Conservation (phyloP, 441 rosid species). For the Dalechampia spathulata region DNA sequence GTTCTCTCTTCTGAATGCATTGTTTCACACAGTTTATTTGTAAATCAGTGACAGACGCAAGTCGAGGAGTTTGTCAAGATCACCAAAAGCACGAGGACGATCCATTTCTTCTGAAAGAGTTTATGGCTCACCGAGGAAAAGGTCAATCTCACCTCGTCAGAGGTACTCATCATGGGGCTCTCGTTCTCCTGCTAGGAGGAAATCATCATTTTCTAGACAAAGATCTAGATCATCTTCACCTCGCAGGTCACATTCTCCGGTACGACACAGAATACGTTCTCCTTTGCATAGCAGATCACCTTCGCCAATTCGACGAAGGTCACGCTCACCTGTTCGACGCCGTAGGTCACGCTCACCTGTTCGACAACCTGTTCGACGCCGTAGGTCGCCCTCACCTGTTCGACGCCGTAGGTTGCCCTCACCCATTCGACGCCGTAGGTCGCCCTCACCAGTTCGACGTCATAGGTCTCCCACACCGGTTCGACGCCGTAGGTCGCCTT, state of each 20-base stretch:
- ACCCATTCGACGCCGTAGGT: constrained; percentile 19
- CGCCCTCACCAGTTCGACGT: constrained; percentile 15
- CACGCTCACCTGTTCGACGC: constrained; percentile 4
- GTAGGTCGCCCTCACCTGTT: constrained; percentile 14
- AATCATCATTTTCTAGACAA: constrained; percentile 25
- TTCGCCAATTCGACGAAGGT: constrained; percentile 24
- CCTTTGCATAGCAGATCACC: constrained; percentile 27
- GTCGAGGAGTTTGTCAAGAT: constrained; percentile 66
- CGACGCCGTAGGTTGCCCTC: constrained; percentile 26
- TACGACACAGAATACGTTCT: constrained; percentile 19
- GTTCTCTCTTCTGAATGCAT: background rate
- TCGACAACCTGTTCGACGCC: constrained; percentile 11
- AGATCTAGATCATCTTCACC: constrained; percentile 31
- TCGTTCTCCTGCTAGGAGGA: constrained; percentile 44
- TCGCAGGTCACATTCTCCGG: constrained; percentile 20
- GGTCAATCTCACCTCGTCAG: constrained; percentile 31
- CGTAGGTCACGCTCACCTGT: constrained; percentile 29
- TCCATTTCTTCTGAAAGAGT: constrained; percentile 34
- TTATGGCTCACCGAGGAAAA: constrained; percentile 34
- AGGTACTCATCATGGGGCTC: constrained; percentile 40
- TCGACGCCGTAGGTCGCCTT: constrained; percentile 34
- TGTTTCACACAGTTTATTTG: constrained; percentile 15
- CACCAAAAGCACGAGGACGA: constrained; percentile 31
- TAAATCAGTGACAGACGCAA: constrained; percentile 34
- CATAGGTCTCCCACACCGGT: background rate